Evolutionary conservation across 148 eudicot genomes (phyloP).

Genomic region (Chenopodium quinoa): DNA sequence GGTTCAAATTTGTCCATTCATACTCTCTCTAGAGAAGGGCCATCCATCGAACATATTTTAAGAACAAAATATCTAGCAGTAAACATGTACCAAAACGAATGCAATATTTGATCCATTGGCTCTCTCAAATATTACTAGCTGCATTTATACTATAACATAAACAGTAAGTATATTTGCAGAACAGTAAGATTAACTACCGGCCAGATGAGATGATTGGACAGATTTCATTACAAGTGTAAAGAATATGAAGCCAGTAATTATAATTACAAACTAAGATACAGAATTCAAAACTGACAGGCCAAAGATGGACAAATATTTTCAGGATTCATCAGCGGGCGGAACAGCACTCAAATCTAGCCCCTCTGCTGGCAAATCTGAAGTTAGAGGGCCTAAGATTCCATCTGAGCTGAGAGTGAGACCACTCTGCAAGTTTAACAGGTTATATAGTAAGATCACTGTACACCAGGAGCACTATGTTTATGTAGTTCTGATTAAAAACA

Average conservation of each 20-base stretch:
- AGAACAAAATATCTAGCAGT: background rate
- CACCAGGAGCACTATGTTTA: background rate
- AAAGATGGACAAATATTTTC: slow-evolving; percentile 2
- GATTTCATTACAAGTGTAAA: slow-evolving; percentile 4
- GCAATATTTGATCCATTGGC: background rate
- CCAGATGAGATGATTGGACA: background rate
- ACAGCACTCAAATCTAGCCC: slow-evolving; percentile 73
- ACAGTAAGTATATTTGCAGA: background rate
- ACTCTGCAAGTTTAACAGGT: slow-evolving; percentile 50
- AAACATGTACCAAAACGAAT: background rate
- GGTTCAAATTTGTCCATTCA: too few relatives aligned
- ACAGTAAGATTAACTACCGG: background rate
- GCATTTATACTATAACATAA: slow-evolving; percentile 8
- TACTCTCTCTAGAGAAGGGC: too few relatives aligned
- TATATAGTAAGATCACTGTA: background rate
- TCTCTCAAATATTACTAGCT: background rate
- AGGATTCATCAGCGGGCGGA: slow-evolving; percentile 55
- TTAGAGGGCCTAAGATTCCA: slow-evolving; percentile 68
- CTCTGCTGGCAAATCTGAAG: slow-evolving; percentile 61
- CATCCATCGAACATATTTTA: too few relatives aligned
- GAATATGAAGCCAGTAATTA: slow-evolving; percentile 8
- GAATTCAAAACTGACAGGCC: background rate
- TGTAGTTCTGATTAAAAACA: background rate
- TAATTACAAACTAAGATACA: slow-evolving; percentile 16
- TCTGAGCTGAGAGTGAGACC: slow-evolving; percentile 80